Conservation (phyloP, 345 rosid genomes). For the Bruguiera parviflora region DNA sequence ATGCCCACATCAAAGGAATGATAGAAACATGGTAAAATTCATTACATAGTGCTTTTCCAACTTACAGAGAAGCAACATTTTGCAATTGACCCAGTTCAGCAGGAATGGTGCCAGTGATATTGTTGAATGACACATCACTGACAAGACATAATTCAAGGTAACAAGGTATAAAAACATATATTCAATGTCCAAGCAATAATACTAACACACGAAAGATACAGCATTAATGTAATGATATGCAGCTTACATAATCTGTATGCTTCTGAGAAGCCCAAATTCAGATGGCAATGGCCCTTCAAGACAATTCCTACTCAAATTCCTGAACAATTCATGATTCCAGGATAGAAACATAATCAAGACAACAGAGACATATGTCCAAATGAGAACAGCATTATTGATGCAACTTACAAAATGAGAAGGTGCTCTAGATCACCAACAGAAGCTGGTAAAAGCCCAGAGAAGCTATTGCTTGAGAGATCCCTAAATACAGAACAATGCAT, state of each 20-base stretch:
- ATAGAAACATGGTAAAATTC: neutral
- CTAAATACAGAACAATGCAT: slow-evolving; percentile 26
- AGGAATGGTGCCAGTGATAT: slow-evolving; percentile 65
- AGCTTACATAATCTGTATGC: slow-evolving; percentile 67
- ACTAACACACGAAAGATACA: neutral
- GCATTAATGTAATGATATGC: neutral
- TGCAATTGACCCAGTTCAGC: slow-evolving; percentile 78
- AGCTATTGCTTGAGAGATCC: slow-evolving; percentile 78
- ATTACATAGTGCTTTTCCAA: neutral
- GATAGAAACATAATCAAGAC: neutral
- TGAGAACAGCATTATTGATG: neutral
- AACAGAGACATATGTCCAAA: neutral
- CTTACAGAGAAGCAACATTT: slow-evolving; percentile 74
- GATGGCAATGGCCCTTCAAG: slow-evolving; percentile 63
- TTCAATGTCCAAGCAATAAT: neutral
- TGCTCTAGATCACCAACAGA: slow-evolving; percentile 88
- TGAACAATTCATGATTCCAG: neutral
- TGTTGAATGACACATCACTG: slow-evolving; percentile 82
- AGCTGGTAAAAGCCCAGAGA: slow-evolving; percentile 71
- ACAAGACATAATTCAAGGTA: neutral
- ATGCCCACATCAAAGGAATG: neutral
- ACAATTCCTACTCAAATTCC: slow-evolving; percentile 75
- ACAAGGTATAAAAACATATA: too few relatives aligned
- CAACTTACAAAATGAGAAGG: slow-evolving; percentile 73
- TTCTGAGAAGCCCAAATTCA: slow-evolving; percentile 78